Base-by-base conservation (phyloP, 2,329 filamentous ascomycete genomes). In the Acephala macrosclerotiorum region DNA sequence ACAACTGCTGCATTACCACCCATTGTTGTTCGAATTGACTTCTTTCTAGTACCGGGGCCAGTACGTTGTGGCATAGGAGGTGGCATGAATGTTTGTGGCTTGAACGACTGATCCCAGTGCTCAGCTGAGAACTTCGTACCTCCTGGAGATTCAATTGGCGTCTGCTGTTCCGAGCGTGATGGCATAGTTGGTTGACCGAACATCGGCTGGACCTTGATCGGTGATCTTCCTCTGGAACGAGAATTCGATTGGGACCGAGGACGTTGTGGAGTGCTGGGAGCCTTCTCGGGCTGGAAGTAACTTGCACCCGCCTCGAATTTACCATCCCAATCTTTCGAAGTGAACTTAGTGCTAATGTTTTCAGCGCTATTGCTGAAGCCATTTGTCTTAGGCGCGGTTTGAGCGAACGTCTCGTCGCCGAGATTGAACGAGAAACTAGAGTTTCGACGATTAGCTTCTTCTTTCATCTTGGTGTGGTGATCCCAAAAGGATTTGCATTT, bases 291-390 rank as follows among this genome's bases (percentile, higher is more conserved):
- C 40, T 67, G 69, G 59, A 76, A 76, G 60, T 74, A 74, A 64
- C 73, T 70, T 25, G 66, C 68, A 12, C 75, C 75, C 51, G 73
- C 75, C 55, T 73, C 68, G 59, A 77, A 77, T 60, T 74, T 76
- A 5, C 74, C 75, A 65, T 73, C 67, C 76, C 76, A 77, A 60
- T 87, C 82, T 16, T 83, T 82, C 3, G 84, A 79, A 22, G 82
- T 82, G 75, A 90, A 90, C 45, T 79, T 84, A 20, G 87, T 89
- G 75, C 87, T 87, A 70, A 90, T 89, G 60, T 84, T 86, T 64
- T 90, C 86, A 22, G 84, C 79, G 70, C 84, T 89, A 64, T 77
- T 83, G 66, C 81, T 82, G 66, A 87, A 86, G 2, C 75, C 76
- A 49, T 79, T 76, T 40, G 74, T 76, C 33, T 57, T 57, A 22